Base-by-base conservation (phyloP, 805 yeast species). In the Osmozyma mogii region DNA sequence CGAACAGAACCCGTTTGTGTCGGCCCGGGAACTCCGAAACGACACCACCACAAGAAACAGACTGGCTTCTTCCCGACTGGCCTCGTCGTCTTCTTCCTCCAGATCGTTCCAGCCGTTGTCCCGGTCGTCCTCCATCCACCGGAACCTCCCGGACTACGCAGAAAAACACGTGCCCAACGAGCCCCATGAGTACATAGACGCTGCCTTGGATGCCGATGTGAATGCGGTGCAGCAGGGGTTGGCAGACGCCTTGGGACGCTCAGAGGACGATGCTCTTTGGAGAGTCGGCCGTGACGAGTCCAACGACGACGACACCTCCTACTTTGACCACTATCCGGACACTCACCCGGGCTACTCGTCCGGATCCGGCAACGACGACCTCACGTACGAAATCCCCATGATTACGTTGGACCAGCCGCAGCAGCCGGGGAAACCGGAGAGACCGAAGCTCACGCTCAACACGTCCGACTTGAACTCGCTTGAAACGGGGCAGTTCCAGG, bases 321-420 rank as follows among this genome's bases (percentile, higher is more conserved):
- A 17, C 13, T 5, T 12, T 15, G n/a, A 17, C 10, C 13, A 17
- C 6, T 19, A 28, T n/a, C 30, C 30, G 7, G 24, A 19, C 12
- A 13, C 6, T 6, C 18, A 28, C 13, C 25, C 30, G 22, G 15
- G 9, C 5, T 6, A 5, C 7, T 9, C 7, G 7, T 11, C 10
- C 6, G 19, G 17, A 19, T 15, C 8, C 16, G 21, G 13, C 5
- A 13, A 12, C 21, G 17, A 26, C 2, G 41, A 34, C 17, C 30
- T 30, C 20, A 35, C 41, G 8, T 27, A 29, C 31, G 38, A 35
- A 16, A 40, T 40, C 17, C 44, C 44, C 26, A 31, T 40, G 38
- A 40, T 40, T 29, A 40, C 44, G 5, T 24, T 40, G 5, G 28
- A 38, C 23, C n/a, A n/a, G n/a, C n/a, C n/a, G n/a, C n/a, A n/a